Evolutionary conservation across 1,139 yeast species (phyloP).

Genomic region (Meyerozyma athensensis): DNA sequence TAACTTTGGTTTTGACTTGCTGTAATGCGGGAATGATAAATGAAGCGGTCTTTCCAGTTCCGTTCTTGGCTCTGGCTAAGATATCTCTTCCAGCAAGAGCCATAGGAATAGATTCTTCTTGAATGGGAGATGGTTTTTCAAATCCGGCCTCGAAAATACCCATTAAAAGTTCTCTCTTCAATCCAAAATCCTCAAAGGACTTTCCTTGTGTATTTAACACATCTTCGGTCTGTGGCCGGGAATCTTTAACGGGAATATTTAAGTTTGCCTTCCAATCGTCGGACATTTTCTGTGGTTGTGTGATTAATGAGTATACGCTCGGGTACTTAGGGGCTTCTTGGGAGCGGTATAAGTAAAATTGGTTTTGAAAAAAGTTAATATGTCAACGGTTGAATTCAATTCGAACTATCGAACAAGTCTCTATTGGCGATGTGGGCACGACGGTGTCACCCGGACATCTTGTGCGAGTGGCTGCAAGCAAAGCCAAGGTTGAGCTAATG

Average conservation of each 20-base stretch:
- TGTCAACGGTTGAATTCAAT: too few relatives aligned
- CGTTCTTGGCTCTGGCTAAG: slow-evolving; percentile 96
- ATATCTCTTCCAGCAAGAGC: slow-evolving; percentile 95
- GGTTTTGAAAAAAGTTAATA: too few relatives aligned
- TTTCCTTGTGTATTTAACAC: slow-evolving; percentile 88
- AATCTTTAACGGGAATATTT: slow-evolving; percentile 77
- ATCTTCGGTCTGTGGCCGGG: slow-evolving; percentile 95
- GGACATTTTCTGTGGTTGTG: slow-evolving; percentile 19
- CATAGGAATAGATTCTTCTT: slow-evolving; percentile 95
- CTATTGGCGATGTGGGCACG: slow-evolving; percentile 1
- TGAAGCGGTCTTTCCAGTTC: slow-evolving; percentile 98
- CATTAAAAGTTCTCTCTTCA: slow-evolving; percentile 91
- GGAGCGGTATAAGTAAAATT: too few relatives aligned
- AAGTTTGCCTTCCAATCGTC: slow-evolving; percentile 68
- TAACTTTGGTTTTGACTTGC: slow-evolving; percentile 74
- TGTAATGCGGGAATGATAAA: slow-evolving; percentile 86
- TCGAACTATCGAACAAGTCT: slow-evolving; percentile 2
- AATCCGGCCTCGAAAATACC: slow-evolving; percentile 99
- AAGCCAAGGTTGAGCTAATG: too few relatives aligned
- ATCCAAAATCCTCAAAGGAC: slow-evolving; percentile 85
- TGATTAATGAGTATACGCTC: not conserved
- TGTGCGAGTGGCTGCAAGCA: not conserved
- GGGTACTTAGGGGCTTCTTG: not conserved
- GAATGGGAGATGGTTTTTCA: slow-evolving; percentile 97
- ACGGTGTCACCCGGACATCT: slow-evolving; percentile 3